Evolutionary conservation across 345 rosid species (phyloP).

Genomic region (Viola odorata): DNA sequence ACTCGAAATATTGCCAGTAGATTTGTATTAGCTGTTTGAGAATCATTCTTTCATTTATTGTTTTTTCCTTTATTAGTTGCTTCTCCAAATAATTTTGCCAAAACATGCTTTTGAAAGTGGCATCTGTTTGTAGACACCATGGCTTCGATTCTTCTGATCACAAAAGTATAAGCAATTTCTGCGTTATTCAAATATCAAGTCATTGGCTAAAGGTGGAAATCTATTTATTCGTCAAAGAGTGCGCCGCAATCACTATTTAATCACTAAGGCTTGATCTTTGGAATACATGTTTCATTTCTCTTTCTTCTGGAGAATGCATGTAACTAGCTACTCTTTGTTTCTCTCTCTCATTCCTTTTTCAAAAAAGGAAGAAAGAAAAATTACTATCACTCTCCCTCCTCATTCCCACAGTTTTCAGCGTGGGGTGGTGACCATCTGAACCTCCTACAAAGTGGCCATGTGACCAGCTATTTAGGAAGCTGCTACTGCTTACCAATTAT

Average conservation of each 20-base stretch:
- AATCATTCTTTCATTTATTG: not conserved
- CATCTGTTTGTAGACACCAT: too few relatives aligned
- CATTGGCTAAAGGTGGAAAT: not conserved
- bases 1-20: not conserved
- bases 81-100: not conserved
- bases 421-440: too few relatives aligned
- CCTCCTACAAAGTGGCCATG: too few relatives aligned
- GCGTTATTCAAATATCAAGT: not conserved
- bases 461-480: not conserved
- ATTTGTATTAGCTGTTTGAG: not conserved
- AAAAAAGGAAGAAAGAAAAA: too few relatives aligned
- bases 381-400: too few relatives aligned
- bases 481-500: not conserved
- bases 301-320: too few relatives aligned
- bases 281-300: not conserved
- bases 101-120: not conserved
- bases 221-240: not conserved
- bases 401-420: too few relatives aligned
- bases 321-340: not conserved
- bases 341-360: too few relatives aligned
- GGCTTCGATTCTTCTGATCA: too few relatives aligned
- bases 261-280: not conserved
- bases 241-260: not conserved
- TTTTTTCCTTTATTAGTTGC: not conserved
- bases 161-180: not conserved